Evolutionary conservation across 2,329 filamentous ascomycete genomes (phyloP).

Genomic region (Talaromyces sp.): DNA sequence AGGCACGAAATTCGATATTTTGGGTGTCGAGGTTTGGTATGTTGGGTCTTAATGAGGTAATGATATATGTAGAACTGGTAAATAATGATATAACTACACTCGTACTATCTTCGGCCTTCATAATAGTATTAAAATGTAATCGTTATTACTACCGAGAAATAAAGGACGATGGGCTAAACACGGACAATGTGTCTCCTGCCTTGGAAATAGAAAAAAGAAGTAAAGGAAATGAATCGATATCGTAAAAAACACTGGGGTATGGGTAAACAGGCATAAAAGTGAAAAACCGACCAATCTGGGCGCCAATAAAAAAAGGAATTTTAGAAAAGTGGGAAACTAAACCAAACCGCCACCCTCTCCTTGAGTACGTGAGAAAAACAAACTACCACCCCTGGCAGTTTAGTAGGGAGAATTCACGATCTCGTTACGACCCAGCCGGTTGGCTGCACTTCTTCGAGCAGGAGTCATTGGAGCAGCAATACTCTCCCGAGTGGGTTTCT

Average conservation of each 20-base stretch:
- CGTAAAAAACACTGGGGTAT: not conserved
- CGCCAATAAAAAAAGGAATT: conserved; percentile 10
- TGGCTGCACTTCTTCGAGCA: conserved; percentile 32
- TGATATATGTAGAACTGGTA: not conserved
- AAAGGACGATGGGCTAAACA: not conserved
- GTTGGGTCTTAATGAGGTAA: conserved; percentile 53
- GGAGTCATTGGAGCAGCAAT: conserved; percentile 63
- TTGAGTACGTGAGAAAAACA: not conserved
- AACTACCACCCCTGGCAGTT: conserved; percentile 9
- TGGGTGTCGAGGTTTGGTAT: conserved; percentile 92
- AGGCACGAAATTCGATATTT: conserved; percentile 82
- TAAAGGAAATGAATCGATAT: not conserved
- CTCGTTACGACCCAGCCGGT: conserved; percentile 66
- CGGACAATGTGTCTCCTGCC: not conserved
- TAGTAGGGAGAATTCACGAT: conserved; percentile 66
- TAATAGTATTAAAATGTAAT: not conserved
- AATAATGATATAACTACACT: not conserved
- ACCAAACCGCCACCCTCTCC: not conserved
- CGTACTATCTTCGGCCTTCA: not conserved
- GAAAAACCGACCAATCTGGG: not conserved
- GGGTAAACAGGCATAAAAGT: not conserved
- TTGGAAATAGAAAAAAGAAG: not conserved
- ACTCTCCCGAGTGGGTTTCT: conserved; percentile 86
- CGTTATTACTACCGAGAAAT: not conserved
- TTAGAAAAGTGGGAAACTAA: conserved; percentile 13